Base-by-base conservation (phyloP, 2,329 filamentous ascomycete species). In the Leptographium wingfieldii region DNA sequence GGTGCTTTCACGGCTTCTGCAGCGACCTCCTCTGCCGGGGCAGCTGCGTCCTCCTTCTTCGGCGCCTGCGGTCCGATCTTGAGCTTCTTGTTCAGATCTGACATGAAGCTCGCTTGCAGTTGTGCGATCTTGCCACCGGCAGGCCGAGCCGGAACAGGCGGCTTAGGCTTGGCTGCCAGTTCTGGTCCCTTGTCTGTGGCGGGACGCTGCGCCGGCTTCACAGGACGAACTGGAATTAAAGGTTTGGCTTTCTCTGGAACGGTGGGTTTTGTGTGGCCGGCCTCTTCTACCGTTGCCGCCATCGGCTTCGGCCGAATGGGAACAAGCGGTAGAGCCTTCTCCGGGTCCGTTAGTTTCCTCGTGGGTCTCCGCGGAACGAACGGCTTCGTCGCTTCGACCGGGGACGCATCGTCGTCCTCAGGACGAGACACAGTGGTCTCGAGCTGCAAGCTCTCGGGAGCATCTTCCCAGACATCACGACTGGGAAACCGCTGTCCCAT, bases 391-490 rank as follows among this genome's bases (percentile, higher is more conserved):
- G 68, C 63, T 65, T 72, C 64, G 65, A 72, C 68, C 54, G 72
- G 75, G 55, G 74, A 72, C 29, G 72, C 73, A 63, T 80, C 77
- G 3, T 80, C 76, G 33, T 78, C 75, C 59, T 80, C 81, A 33
- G 74, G 81, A 29, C 71, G 77, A 51, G 72, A 77, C 56, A 95
- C 85, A 0, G 87, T 92, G 0, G 92, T 88, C 67, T 91, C 84
- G 25, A 95, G 80, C 64, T 87, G 80, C 60, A 88, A 81, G 67
- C 89, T 92, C 67, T 95, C 90, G 1, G 92, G 92, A 0, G 83
- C 85, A 70, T 97, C 92, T 74, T 97, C 92, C 92, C 92, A 96
- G 51, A 96, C 84, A 72, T 97, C 92, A 59, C 85, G 84, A 70
- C 92, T 96, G 0, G 92, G 92, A 71, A 97, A 97, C 14, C 90